Evolutionary conservation across 176 grass and related monocot species (phyloP), one percentile per base, ranked within the genome.

Genomic region (Puccinellia tenuiflora): DNA sequence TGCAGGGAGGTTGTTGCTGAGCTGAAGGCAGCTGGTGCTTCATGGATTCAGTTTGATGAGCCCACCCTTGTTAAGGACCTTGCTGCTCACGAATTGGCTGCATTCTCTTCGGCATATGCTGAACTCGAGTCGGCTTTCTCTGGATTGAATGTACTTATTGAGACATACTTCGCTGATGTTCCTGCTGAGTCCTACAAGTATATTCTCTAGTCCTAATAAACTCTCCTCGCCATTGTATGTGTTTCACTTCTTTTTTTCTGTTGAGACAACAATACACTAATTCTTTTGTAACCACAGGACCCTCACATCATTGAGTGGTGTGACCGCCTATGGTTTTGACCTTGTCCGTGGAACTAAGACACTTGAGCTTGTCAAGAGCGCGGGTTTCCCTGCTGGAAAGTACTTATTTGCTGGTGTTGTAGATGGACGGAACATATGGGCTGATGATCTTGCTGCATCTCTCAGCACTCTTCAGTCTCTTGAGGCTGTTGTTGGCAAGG

Each of bases 11-110:
- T 95, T 84, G 81, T 99, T 73, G 30, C 87, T 81, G 96, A 96
- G 83, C 57, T 99, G 69, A 99, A 99, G 85, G 89, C 80, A 64
- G 96, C 85, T 75, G 96, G 96, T 83, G 93, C 96, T 81, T 85
- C 96, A 82, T 99, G 91, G 87, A 93, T 99, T 80, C 96, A 99
- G 82, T 93, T 99, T 79, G 96, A 99, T 88, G 96, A 99, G 33
- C 96, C 96, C 25, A 93, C 91, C 13, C 93, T 99, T 81, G 93
- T 96, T 54, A 76, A 71, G 75, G 96, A 98, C 57, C 96, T 98
- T 90, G 90, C 78, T 62, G 65, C 89, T 81, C 85, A 98, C 9
- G 87, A 98, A 82, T 54, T 98, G 83, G 87, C 91, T 9, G 89
- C 96, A 43, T 98, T 98, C 66, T 86, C 93, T 57, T 68, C 76